Evolutionary conservation across 768 basidiomycete genomes (phyloP).

Genomic region (Cubamyces lactineus): DNA sequence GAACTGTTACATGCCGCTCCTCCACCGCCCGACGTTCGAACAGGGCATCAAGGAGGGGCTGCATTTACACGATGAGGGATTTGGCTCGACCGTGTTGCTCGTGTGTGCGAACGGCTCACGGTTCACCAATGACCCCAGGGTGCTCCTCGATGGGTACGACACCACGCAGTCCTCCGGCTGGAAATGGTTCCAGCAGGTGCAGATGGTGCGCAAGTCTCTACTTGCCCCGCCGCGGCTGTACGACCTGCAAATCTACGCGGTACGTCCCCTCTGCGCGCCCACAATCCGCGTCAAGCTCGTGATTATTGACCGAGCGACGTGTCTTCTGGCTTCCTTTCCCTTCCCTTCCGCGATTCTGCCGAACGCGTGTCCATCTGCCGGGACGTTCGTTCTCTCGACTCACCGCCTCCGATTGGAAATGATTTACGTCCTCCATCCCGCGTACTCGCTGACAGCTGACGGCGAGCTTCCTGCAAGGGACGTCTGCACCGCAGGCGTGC

Average conservation of each 20-base stretch:
- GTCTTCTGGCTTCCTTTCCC: not conserved
- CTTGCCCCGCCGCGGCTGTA: constrained; percentile 61
- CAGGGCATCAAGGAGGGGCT: constrained; percentile 40
- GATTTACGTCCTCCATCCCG: constrained; percentile 28
- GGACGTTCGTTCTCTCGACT: no score
- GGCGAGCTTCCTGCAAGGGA: constrained; percentile 44
- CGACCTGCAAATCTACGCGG: constrained; percentile 72
- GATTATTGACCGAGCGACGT: not conserved
- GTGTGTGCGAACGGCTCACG: constrained; percentile 55
- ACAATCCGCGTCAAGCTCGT: not conserved
- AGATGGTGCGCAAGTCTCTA: constrained; percentile 59
- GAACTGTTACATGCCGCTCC: constrained; percentile 48
- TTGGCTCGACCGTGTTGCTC: constrained; percentile 50
- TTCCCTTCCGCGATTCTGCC: constrained; percentile 21
- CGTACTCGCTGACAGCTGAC: constrained; percentile 37
- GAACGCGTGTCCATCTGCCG: constrained; percentile 35
- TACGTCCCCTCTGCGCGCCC: constrained; percentile 34
- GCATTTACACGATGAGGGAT: constrained; percentile 46
- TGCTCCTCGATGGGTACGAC: constrained; percentile 35
- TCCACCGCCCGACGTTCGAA: constrained; percentile 53
- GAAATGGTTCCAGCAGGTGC: constrained; percentile 62
- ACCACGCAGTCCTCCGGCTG: constrained; percentile 42
- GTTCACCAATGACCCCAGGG: constrained; percentile 55
- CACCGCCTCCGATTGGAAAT: constrained; percentile 19
- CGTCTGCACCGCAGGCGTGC: constrained; percentile 51